Evolutionary conservation across 129 eudicot species (phyloP), one percentile per base, ranked within the genome.

Genomic region (Sambucus nigra): DNA sequence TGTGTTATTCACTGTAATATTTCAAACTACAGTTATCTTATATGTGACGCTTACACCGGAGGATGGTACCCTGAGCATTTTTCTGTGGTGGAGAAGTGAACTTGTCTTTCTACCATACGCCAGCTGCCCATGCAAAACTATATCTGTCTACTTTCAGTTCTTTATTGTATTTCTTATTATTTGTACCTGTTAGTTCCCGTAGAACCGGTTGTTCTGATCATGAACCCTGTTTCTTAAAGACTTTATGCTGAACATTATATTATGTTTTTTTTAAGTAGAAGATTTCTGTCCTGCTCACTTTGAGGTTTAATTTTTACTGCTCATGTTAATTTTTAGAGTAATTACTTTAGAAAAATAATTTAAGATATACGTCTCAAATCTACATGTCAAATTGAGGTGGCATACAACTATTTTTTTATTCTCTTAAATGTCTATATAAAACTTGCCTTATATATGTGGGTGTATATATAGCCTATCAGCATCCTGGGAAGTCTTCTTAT

Each of bases 31-130:
- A 28, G 55, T 22, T 28, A 44, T 8, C 42, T 24, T 46, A 12
- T 45, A 12, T 41, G 6, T 54, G 55, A 54, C 44, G 70, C 70
- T 38, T 51, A 16, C 29, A 53, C 26, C n/a, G 53, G 55, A 53
- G 41, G 70, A 52, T 35, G 63, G 55, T 13, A 16, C 33, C 56
- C 55, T 29, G 41, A 15, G 27, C 33, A 44, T 60, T 21, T 39
- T 25, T 51, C 27, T 62, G 50, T 51, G 63, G 20, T 14, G 63
- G 68, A 51, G 59, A 63, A 19, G 59, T 32, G 4, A 51, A 39
- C 13, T 3, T 42, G 24, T 19, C 23, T 46, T 26, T 60, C 21
- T 40, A 51, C 29, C 18, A 17, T 28, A 18, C 16, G 1, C 41
- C 25, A 25, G 23, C 53, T 6, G 66, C 27, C 45, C 46, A 26